Evolutionary conservation across 176 grass and related monocot genomes (phyloP).

Genomic region (barley (Hordeum vulgare)): MorexV3_pseudomolecules_assembly NC_058523.1:462133531-462134030

Average conservation of each 20-base stretch:
- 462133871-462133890: not conserved
- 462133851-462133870: not conserved
- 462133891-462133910: not conserved
- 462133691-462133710: no score
- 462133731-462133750: not conserved
- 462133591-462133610: no score
- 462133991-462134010: not conserved
- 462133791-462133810: not conserved
- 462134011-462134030: conserved; percentile 31
- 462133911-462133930: not conserved
- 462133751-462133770: not conserved
- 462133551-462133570: no score
- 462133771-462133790: not conserved
- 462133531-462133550: no score
- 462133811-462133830: not conserved
- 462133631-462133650: not conserved
- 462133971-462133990: not conserved
- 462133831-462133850: not conserved
- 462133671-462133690: conserved; percentile 1
- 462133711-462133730: no score
- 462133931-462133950: not conserved
- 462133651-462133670: not conserved
- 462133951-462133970: not conserved
- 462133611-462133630: no score
- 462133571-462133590: no score